These are phyloP conservation scores for Trichomonas tenax DNA, from an alignment of 208 protist genomes.

Conservation along the genomic window DNA sequence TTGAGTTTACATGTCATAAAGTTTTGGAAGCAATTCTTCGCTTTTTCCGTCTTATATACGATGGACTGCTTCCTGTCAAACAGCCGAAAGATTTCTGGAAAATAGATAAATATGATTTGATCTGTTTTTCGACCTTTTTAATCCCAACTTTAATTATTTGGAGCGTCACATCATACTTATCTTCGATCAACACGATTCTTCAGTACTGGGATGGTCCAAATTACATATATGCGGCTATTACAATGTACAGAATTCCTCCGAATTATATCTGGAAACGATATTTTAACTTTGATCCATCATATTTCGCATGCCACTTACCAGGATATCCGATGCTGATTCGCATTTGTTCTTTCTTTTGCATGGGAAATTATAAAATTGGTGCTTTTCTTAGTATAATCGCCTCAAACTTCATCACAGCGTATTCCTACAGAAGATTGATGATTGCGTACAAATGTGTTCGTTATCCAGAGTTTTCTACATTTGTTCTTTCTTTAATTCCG, in stretches of 20 bases:
- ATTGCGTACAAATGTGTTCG: not conserved
- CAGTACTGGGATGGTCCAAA: not conserved
- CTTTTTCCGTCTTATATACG: not conserved
- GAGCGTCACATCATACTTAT: not conserved
- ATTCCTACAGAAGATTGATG: not conserved
- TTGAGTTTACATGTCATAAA: no score
- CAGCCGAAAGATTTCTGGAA: not conserved
- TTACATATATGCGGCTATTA: not conserved
- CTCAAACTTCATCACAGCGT: not conserved
- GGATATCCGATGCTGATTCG: not conserved
- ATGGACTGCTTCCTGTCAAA: not conserved
- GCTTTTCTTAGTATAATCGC: not conserved
- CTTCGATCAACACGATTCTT: not conserved
- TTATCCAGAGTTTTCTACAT: not conserved
- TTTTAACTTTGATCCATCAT: not conserved
- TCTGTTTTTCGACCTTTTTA: not conserved
- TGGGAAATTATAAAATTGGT: not conserved
- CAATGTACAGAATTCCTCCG: not conserved
- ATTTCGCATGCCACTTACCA: slow-evolving; percentile 18
- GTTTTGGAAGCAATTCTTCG: no score
- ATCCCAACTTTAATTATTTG: not conserved
- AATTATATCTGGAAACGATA: not conserved
- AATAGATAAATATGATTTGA: not conserved
- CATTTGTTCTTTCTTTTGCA: not conserved
- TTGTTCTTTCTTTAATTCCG: not conserved